These are phyloP conservation scores for Liriodendron chinense DNA, from an alignment of 164 flowering plant species.

Conservation along the genomic window DNA sequence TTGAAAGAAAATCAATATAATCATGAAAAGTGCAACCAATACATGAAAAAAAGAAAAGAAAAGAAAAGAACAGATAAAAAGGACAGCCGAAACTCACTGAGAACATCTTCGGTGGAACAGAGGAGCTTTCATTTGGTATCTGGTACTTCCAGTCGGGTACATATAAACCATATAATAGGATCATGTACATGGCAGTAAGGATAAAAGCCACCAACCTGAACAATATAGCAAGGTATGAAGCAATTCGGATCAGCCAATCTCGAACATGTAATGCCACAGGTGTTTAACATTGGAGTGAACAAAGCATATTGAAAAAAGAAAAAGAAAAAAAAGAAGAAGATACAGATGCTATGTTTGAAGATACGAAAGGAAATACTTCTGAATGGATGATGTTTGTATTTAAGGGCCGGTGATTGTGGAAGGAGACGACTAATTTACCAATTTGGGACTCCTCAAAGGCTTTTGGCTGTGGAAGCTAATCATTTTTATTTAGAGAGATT, in stretches of 20 bases:
- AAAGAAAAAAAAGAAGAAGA: too few species aligned
- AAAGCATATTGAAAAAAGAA: too few species aligned
- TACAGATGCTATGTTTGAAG: neutral
- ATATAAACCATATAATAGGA: conserved; percentile 60
- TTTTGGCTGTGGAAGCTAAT: too few species aligned
- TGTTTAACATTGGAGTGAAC: too few species aligned
- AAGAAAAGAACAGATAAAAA: neutral
- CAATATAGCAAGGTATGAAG: conserved; percentile 3
- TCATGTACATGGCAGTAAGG: conserved; percentile 37
- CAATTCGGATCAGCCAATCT: neutral
- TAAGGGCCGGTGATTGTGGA: too few species aligned
- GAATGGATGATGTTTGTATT: neutral
- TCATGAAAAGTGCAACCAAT: neutral
- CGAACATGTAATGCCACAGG: neutral
- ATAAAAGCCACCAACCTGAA: conserved; percentile 40
- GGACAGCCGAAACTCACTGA: conserved; percentile 24
- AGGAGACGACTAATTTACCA: too few species aligned
- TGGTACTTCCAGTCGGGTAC: conserved; percentile 80
- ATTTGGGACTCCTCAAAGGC: too few species aligned
- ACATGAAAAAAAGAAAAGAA: neutral
- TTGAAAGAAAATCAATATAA: neutral
- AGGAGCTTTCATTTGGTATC: conserved; percentile 26
- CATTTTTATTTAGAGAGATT: too few species aligned
- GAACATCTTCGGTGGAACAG: conserved; percentile 23
- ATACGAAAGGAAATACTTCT: neutral